Conservation (phyloP, 495 filamentous ascomycete species). For the Tuber aestivum region DNA sequence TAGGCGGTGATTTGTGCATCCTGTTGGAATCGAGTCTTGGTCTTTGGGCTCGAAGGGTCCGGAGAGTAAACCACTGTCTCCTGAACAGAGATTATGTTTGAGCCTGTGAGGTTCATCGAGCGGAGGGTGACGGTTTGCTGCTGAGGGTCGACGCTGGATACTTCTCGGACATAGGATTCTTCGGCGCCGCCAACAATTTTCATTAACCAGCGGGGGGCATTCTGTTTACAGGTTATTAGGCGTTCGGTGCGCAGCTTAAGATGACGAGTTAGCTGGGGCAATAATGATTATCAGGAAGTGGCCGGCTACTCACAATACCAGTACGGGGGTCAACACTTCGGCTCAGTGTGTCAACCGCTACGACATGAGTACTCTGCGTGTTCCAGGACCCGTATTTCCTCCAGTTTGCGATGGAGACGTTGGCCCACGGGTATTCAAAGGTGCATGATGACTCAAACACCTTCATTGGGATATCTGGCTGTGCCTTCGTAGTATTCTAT, state of each 20-base stretch:
- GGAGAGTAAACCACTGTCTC: slow-evolving; percentile 85
- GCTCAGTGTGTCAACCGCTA: slow-evolving; percentile 86
- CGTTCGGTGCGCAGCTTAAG: slow-evolving; percentile 81
- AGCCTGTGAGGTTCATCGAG: slow-evolving; percentile 82
- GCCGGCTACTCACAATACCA: slow-evolving; percentile 62
- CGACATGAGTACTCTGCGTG: slow-evolving; percentile 84
- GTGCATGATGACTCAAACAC: slow-evolving; percentile 82
- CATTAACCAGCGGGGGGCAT: slow-evolving; percentile 78
- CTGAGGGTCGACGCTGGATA: slow-evolving; percentile 81
- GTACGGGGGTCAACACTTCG: slow-evolving; percentile 72
- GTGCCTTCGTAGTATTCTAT: background rate
- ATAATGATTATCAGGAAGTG: background rate
- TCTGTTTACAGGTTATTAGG: slow-evolving; percentile 89
- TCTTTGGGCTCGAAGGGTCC: slow-evolving; percentile 48
- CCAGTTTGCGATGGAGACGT: slow-evolving; percentile 99
- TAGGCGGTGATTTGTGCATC: slow-evolving; percentile 87
- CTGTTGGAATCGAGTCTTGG: slow-evolving; percentile 74
- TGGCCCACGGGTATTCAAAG: slow-evolving; percentile 96
- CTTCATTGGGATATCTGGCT: slow-evolving; percentile 60
- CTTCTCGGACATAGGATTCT: slow-evolving; percentile 84
- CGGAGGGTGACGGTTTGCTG: slow-evolving; percentile 87
- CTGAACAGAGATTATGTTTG: slow-evolving; percentile 76
- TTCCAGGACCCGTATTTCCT: slow-evolving; percentile 99
- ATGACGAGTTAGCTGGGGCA: background rate
- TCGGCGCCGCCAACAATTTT: slow-evolving; percentile 68